Percentiles rank a stretch among this genome's conserved stretches.
These are phyloP conservation scores for Monilinia vaccinii-corymbosi DNA, from an alignment of 2,329 filamentous ascomycete genomes.

Conservation along the genomic window DNA sequence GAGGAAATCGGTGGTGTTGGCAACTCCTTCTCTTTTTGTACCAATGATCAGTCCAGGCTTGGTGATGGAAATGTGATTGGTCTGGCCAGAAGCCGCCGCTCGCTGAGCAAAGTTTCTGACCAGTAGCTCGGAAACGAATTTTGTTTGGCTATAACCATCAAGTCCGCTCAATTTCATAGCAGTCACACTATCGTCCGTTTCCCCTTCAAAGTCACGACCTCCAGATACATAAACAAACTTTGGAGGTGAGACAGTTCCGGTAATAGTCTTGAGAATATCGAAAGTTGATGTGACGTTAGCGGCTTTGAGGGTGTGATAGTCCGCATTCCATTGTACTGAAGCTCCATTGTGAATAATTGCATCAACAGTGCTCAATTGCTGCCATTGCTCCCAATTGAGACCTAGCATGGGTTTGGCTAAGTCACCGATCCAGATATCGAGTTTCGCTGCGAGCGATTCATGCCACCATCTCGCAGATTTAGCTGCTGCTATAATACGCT, in stretches of 20 bases:
- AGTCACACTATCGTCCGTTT: background rate
- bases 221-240: slow-evolving; percentile 5
- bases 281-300: slow-evolving; percentile 59
- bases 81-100: background rate
- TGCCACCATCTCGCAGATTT: slow-evolving; percentile 5
- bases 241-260: background rate
- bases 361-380: slow-evolving; percentile 55
- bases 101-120: slow-evolving; percentile 31
- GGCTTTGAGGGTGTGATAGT: slow-evolving; percentile 45
- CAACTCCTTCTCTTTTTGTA: slow-evolving; percentile 14
- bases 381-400: slow-evolving; percentile 54
- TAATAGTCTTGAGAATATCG: slow-evolving; percentile 10
- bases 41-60: slow-evolving; percentile 20
- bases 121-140: slow-evolving; percentile 63
- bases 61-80: slow-evolving; percentile 12
- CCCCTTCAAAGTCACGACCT: background rate
- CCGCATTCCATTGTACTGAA: slow-evolving; percentile 67
- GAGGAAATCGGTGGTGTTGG: slow-evolving; percentile 21
- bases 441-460: background rate
- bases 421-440: slow-evolving; percentile 43
- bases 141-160: slow-evolving; percentile 81
- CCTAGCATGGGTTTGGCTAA: slow-evolving; percentile 67
- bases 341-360: slow-evolving; percentile 74
- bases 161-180: background rate
- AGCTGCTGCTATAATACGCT: background rate